Conservation (phyloP, 768 basidiomycete genomes). For the Leccinum olivaceopallidum region DNA sequence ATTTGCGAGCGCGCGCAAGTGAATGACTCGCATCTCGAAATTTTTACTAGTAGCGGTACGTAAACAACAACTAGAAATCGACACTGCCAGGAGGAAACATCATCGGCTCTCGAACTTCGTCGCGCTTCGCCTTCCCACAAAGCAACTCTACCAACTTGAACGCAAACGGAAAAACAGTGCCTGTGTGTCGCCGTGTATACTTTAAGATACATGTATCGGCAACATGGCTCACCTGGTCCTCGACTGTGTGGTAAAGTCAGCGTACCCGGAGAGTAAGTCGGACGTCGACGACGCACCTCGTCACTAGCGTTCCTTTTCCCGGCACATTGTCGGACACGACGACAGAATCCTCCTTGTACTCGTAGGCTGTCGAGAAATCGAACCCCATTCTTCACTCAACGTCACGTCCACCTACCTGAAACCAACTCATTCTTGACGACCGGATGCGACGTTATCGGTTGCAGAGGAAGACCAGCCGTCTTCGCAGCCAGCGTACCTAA, state of each 20-base stretch:
- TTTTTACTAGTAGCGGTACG: constrained; percentile 15
- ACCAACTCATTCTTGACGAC: constrained; percentile 63
- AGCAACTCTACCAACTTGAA: constrained; percentile 73
- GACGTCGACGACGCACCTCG: constrained; percentile 51
- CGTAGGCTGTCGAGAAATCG: constrained; percentile 49
- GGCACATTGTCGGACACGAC: constrained; percentile 51
- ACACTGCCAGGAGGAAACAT: constrained; percentile 58
- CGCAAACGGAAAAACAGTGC: constrained; percentile 77
- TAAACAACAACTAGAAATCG: constrained; percentile 32
- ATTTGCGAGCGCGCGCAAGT: constrained; percentile 16
- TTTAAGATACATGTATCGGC: background rate
- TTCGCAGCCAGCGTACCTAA: constrained; percentile 71
- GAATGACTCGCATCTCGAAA: constrained; percentile 28
- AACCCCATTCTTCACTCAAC: background rate
- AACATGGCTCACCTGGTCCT: constrained; percentile 57
- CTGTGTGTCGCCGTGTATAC: constrained; percentile 31
- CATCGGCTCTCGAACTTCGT: constrained; percentile 67
- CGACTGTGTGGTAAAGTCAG: constrained; percentile 43
- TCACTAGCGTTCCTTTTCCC: constrained; percentile 57
- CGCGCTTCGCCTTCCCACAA: constrained; percentile 60
- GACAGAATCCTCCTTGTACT: constrained; percentile 73
- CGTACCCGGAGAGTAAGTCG: background rate
- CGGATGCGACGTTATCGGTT: constrained; percentile 79
- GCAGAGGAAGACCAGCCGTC: constrained; percentile 56
- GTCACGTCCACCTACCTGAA: constrained; percentile 38